phyloP scores from a whole-genome alignment of 2,329 filamentous ascomycete genomes.

The Sporothrix phasma region DNA sequence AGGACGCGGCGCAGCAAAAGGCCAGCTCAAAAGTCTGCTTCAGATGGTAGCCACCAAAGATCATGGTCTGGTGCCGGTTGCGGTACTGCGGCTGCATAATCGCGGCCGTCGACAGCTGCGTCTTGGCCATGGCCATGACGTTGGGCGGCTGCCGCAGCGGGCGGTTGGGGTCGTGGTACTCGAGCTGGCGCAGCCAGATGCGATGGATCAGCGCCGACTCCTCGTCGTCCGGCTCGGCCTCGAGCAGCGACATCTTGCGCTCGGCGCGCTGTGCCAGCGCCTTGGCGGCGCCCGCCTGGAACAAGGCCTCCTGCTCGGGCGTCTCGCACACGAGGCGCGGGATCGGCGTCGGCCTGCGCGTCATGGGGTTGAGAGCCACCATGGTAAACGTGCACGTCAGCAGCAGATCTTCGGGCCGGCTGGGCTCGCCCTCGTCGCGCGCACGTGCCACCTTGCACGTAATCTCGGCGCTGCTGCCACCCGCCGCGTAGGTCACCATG shows the following conservation, averaged over 20 bases:
- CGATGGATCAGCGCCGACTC: slow-evolving; percentile 63
- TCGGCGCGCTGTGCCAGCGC: slow-evolving; percentile 48
- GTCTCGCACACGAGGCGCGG: slow-evolving; percentile 50
- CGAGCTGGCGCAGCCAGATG: slow-evolving; percentile 57
- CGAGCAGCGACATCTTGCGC: slow-evolving; percentile 36
- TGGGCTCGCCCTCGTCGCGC: slow-evolving; percentile 45
- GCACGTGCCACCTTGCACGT: slow-evolving; percentile 64
- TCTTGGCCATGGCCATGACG: slow-evolving; percentile 47
- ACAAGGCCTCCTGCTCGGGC: slow-evolving; percentile 54
- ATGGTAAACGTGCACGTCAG: slow-evolving; percentile 56
- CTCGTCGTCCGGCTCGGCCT: slow-evolving; percentile 58
- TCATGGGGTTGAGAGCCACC: slow-evolving; percentile 61
- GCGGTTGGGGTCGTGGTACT: slow-evolving; percentile 30
- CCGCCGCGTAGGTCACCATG: slow-evolving; percentile 56
- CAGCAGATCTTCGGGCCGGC: slow-evolving; percentile 34
- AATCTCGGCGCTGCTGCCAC: slow-evolving; percentile 63
- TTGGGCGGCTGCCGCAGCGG: slow-evolving; percentile 27
- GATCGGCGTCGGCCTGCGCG: slow-evolving; percentile 52
- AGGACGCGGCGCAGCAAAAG: slow-evolving; percentile 50
- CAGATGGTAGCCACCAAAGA: slow-evolving; percentile 65
- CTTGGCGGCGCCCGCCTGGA: slow-evolving; percentile 27
- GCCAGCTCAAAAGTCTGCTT: slow-evolving; percentile 68
- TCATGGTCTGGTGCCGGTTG: slow-evolving; percentile 60
- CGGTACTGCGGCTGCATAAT: slow-evolving; percentile 61
- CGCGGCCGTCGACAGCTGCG: slow-evolving; percentile 50